These are phyloP conservation scores for Vachellia collinsii DNA, from an alignment of 306 rosid species.

Conservation along the genomic window DNA sequence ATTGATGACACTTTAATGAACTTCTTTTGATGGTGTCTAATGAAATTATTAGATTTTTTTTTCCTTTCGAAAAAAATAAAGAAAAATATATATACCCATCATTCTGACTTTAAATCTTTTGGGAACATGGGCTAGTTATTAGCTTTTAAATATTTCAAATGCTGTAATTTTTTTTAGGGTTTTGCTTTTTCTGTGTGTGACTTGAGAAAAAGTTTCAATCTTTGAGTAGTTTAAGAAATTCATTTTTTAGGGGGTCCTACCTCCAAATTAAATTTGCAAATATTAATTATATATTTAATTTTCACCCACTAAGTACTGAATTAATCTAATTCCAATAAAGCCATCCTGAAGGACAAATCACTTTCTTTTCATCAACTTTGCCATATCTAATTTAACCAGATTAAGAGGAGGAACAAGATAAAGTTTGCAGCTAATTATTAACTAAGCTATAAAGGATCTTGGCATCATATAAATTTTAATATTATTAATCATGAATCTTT, in stretches of 20 bases:
- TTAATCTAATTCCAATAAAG: conserved; percentile 39
- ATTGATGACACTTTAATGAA: conserved; percentile 44
- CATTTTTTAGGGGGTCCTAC: conserved; percentile 52
- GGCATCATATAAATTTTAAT: not conserved
- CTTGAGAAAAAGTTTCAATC: conserved; percentile 55
- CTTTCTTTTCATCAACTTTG: conserved; percentile 32
- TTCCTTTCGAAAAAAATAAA: conserved; percentile 40
- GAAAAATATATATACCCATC: conserved; percentile 42
- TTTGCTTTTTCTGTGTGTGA: conserved; percentile 53
- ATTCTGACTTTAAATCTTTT: conserved; percentile 66
- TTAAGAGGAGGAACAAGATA: conserved; percentile 4
- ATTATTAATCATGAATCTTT: not conserved
- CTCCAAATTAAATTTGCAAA: conserved; percentile 44
- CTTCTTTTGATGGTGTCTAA: conserved; percentile 66
- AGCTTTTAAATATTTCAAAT: conserved; percentile 65
- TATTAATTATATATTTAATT: conserved; percentile 8
- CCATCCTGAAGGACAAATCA: conserved; percentile 16
- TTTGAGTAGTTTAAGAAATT: conserved; percentile 47
- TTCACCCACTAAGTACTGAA: conserved; percentile 13
- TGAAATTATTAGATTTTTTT: conserved; percentile 56
- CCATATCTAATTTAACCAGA: conserved; percentile 18
- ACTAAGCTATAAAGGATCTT: not conserved
- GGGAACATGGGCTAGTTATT: conserved; percentile 78
- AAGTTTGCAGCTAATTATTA: conserved; percentile 25
- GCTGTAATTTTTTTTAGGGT: conserved; percentile 52